Base-by-base conservation (phyloP, 495 filamentous ascomycete species). In the Symbiotaphrina buchneri region DNA sequence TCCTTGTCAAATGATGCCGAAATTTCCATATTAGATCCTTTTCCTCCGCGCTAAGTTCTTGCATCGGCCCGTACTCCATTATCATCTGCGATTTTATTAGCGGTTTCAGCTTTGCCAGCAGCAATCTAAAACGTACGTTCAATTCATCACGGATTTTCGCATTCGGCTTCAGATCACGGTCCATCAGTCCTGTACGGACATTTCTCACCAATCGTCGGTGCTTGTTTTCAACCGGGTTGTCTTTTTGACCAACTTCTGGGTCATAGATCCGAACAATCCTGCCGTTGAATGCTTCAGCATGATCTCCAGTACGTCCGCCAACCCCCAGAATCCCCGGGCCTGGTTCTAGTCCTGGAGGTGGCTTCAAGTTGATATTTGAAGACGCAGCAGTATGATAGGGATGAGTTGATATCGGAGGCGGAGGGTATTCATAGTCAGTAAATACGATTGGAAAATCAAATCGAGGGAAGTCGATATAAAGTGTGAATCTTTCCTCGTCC, bases 21-120 rank as follows among this genome's bases (percentile, higher is more conserved):
- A 94, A 99, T 40, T 85, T 80, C 87, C 87, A 99, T 19, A 99
- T 63, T 7, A 92, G 58, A 48, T 99, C 90, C 43, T 91, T 92
- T 42, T 99, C 90, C 41, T 91, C 80, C 0, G 76, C 61, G 3
- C 68, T 76, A 5, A 99, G 61, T 18, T 74, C 67, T 34, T 93
- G 81, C 1, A 84, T 92, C 3, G 87, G 87, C 6, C 84, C 81
- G 43, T 95, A 93, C 2, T 74, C 73, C 54, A 99, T 68, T 35
- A 95, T 91, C 21, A 61, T 26, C 41, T 44, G 25, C 10, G 19
- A 31, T 16, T 11, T 36, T 24, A 16, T 5, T 15, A 38, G 32
- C 6, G 10, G 11, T 10, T 16, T 38, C 11, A 6, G 5, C 30
- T 15, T 19, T 10, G 15, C 16, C 14, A 15, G 28, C 8, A 7